Base-by-base conservation (phyloP, 176 grass and related monocot genomes). In the Hyparrhenia diplandra region DNA sequence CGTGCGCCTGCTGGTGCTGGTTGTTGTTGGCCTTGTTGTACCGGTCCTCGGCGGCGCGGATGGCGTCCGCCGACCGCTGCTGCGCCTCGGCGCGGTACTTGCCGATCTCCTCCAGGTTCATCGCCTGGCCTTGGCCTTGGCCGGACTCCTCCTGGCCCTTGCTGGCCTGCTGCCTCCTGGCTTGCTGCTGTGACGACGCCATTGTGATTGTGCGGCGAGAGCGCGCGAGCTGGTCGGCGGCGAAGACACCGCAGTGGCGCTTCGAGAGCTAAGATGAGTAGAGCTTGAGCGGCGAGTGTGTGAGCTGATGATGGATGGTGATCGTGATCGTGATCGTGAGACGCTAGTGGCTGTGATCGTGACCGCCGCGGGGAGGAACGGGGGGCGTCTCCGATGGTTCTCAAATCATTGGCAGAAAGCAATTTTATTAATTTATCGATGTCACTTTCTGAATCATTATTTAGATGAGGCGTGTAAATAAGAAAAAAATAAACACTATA, bases 1-100 rank as follows among this genome's bases (percentile, higher is more conserved):
- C 51, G 12, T 12, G 42, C 57, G 71, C 66, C 61, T n/a, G n/a
- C n/a, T n/a, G n/a, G n/a, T 87, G 72, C 84, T 62, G 2, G 80
- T 82, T 5, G 40, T 87, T 90, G 41, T 88, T 92, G 3, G 80
- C 89, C 68, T 87, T 88, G 86, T 64, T 81, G 88, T 89, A 93
- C 4, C 86, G 78, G 65, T 94, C 92, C 85, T 98, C 88, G 6
- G 88, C 90, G 25, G 84, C 81, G 23, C 83, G 66, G 61, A 94
- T 92, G 64, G 90, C 74, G 35, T 98, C 88, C 8, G 77, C 75
- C 0, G 95, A 94, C 82, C 87, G 90, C 86, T 98, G 92, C 82
- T 94, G 90, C 35, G 90, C 90, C 42, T 87, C 72, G 0, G 81
- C 90, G 3, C 92, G 95, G 72, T 84, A 93, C 82, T 66, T 83